A percentile compares a stretch with the other conserved stretches of the same genome.
phyloP scores from a whole-genome alignment of 371 early-diverging fungal species.

The Choanephora cucurbitarum region DNA sequence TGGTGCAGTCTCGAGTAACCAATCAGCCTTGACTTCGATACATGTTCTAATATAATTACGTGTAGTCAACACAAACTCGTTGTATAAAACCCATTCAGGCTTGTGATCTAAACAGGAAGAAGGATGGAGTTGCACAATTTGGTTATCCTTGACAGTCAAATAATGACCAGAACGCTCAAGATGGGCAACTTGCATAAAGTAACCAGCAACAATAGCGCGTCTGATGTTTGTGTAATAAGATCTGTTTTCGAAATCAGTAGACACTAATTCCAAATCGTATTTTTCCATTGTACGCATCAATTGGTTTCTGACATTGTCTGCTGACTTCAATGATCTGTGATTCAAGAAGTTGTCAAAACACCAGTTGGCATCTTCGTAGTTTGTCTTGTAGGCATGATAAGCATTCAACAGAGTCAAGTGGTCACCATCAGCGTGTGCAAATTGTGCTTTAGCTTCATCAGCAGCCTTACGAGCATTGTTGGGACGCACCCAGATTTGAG shows the following conservation, averaged over 20 bases:
- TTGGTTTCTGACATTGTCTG: slow-evolving; percentile 91
- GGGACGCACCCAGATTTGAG: slow-evolving; percentile 90
- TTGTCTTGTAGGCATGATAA: slow-evolving; percentile 85
- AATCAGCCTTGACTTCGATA: slow-evolving; percentile 87
- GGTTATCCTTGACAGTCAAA: slow-evolving; percentile 95
- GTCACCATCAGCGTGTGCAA: slow-evolving; percentile 90
- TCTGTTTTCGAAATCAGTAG: slow-evolving; percentile 73
- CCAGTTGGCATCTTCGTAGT: slow-evolving; percentile 79
- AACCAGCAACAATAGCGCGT: slow-evolving; percentile 85
- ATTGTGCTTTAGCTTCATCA: slow-evolving; percentile 91
- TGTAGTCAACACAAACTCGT: slow-evolving; percentile 97
- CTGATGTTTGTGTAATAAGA: slow-evolving; percentile 85
- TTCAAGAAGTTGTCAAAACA: slow-evolving; percentile 92
- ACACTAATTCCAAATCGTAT: slow-evolving; percentile 67
- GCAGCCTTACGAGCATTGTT: slow-evolving; percentile 84
- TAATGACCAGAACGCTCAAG: slow-evolving; percentile 88
- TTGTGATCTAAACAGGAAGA: slow-evolving; percentile 84
- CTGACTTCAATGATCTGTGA: slow-evolving; percentile 82
- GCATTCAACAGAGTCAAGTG: slow-evolving; percentile 94
- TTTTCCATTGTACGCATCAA: slow-evolving; percentile 85
- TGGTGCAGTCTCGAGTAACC: slow-evolving; percentile 91
- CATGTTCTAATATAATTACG: slow-evolving; percentile 95
- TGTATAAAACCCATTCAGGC: slow-evolving; percentile 97
- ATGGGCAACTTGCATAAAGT: slow-evolving; percentile 98
- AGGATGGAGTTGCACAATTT: slow-evolving; percentile 95